Conservation (phyloP, 192 early-diverging fungal genomes). For the Geranomyces variabilis region DNA sequence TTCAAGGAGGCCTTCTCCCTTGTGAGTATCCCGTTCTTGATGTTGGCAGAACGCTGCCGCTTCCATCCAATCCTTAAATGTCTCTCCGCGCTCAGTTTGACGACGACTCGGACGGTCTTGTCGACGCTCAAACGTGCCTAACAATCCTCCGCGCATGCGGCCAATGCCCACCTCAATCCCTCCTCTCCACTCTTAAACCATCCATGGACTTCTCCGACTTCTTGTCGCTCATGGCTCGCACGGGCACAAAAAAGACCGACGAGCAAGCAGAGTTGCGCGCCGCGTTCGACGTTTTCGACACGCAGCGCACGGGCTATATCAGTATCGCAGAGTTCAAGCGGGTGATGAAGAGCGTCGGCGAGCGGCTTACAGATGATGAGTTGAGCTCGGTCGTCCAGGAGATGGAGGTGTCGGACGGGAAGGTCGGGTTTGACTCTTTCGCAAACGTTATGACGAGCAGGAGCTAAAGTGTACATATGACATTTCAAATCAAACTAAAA, state of each 20-base stretch:
- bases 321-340: not conserved
- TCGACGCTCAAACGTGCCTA: conserved; percentile 9
- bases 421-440: conserved; percentile 1
- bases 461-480: not conserved
- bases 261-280: conserved; percentile 3
- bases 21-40: not conserved
- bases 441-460: conserved; percentile 14
- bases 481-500: not conserved
- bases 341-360: conserved; percentile 10
- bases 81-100: too few relatives aligned
- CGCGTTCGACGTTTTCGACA: conserved; percentile 5
- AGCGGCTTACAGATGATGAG: conserved; percentile 5
- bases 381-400: conserved; percentile 5
- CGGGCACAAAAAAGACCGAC: too few relatives aligned
- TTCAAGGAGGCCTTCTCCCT: conserved; percentile 80
- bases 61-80: too few relatives aligned
- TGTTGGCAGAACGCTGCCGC: not conserved
- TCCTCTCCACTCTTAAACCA: conserved; percentile 2
- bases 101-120: conserved; percentile 18
- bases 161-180: conserved; percentile 6
- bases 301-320: conserved; percentile 4
- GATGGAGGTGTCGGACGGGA: not conserved
- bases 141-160: conserved; percentile 13
- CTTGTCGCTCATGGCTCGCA: conserved; percentile 9
- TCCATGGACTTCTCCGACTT: conserved; percentile 15